A percentile compares a stretch with the other conserved stretches of the same genome.
Conservation (phyloP, 139 green algal genomes). For the Trebouxia sp. region DNA sequence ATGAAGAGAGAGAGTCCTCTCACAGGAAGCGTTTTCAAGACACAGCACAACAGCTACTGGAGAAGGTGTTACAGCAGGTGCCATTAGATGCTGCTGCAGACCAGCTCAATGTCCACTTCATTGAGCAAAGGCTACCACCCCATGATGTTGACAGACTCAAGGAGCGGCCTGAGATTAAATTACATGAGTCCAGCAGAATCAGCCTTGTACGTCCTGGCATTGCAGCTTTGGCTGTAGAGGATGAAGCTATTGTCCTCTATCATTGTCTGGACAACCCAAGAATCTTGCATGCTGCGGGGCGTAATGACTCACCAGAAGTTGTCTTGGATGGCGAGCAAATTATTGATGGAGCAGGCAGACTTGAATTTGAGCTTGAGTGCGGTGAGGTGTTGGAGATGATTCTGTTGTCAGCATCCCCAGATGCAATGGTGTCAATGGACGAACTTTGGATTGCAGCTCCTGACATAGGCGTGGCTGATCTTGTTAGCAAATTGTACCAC, state of each 20-base stretch:
- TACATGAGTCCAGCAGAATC: slow-evolving; percentile 1
- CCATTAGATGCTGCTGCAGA: slow-evolving; percentile 41
- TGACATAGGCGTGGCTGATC: too few relatives aligned
- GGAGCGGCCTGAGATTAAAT: neutral
- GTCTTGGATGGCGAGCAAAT: neutral
- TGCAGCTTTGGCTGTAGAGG: slow-evolving; percentile 42
- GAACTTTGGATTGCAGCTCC: too few relatives aligned
- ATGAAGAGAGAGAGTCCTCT: slow-evolving; percentile 9
- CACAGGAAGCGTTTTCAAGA: neutral
- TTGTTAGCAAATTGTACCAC: too few relatives aligned
- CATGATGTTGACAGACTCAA: neutral
- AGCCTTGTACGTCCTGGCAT: slow-evolving; percentile 25
- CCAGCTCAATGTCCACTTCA: slow-evolving; percentile 40
- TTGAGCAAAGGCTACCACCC: slow-evolving; percentile 45
- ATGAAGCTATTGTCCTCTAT: slow-evolving; percentile 40
- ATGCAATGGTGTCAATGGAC: too few relatives aligned
- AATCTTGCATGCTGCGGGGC: neutral
- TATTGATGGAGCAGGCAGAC: neutral
- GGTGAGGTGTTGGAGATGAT: neutral
- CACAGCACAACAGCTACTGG: neutral
- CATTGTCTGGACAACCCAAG: slow-evolving; percentile 47
- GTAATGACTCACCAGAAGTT: slow-evolving; percentile 8
- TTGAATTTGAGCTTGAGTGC: slow-evolving; percentile 30
- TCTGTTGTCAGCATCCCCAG: too few relatives aligned
- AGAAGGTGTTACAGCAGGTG: slow-evolving; percentile 17